A percentile compares a stretch with the other conserved stretches of the same genome.
Evolutionary conservation across 2,329 filamentous ascomycete genomes (phyloP).

Genomic region (Colletotrichum sp.): DNA sequence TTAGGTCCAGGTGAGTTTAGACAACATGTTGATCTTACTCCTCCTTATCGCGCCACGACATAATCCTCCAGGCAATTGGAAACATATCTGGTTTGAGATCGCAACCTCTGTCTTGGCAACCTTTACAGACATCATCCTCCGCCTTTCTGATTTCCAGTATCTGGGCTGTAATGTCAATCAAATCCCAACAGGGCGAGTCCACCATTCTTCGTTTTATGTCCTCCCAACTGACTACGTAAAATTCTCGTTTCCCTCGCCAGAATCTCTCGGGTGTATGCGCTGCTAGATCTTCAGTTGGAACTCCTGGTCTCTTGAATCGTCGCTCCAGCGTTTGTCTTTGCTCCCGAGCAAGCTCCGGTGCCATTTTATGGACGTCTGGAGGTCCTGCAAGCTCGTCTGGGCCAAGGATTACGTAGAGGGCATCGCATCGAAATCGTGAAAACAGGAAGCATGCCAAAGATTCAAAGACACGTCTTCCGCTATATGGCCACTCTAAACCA

Average conservation of each 20-base stretch:
- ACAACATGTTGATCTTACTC: not conserved
- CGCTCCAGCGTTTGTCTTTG: not conserved
- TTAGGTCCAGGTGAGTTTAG: fast-evolving
- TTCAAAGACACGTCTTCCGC: not conserved
- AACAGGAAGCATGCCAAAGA: not conserved
- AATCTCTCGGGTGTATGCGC: not conserved
- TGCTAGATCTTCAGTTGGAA: not conserved
- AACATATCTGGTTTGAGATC: not conserved
- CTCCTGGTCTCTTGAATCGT: not conserved
- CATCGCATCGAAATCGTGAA: not conserved
- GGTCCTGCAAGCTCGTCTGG: not conserved
- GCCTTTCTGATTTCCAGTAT: not conserved
- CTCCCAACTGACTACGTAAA: not conserved
- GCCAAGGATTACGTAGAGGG: not conserved
- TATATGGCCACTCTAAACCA: not conserved
- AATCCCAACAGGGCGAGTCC: not conserved
- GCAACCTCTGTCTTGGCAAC: not conserved
- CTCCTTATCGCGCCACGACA: not conserved
- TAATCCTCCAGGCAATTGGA: not conserved
- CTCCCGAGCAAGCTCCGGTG: not conserved
- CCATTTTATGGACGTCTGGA: too few relatives aligned
- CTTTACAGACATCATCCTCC: not conserved
- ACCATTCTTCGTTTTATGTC: not conserved
- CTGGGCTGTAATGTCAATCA: not conserved
- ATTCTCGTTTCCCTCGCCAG: not conserved